Conservation (phyloP, 352 stramenopile species). For the Halophytophthora batemanensis region DNA sequence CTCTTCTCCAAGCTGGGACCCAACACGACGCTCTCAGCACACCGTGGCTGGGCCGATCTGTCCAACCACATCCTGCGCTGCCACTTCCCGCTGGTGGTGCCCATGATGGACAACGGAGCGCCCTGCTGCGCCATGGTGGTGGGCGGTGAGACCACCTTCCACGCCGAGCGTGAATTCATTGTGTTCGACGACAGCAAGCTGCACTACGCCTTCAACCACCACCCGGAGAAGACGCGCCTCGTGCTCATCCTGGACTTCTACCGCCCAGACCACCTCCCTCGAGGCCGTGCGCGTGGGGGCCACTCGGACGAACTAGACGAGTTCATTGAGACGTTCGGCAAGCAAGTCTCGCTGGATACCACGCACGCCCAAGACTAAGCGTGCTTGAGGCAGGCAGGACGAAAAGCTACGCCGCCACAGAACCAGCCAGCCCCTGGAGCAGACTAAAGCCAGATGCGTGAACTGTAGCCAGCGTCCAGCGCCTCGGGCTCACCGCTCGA, state of each 20-base stretch:
- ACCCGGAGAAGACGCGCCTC: constrained; percentile 54
- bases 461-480: too few relatives aligned
- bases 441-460: too few relatives aligned
- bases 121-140: constrained; percentile 79
- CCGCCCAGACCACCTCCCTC: constrained; percentile 72
- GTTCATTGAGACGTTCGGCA: constrained; percentile 85
- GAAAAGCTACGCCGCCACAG: too few relatives aligned
- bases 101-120: constrained; percentile 46
- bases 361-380: constrained; percentile 5
- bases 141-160: constrained; percentile 59
- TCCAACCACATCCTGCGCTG: constrained; percentile 88
- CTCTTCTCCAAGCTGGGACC: constrained; percentile 89
- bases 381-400: too few relatives aligned
- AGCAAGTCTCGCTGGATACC: constrained; percentile 32
- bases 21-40: constrained; percentile 63
- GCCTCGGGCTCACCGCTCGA: too few relatives aligned
- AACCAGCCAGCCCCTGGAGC: too few relatives aligned
- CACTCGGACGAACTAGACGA: constrained; percentile 88
- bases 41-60: constrained; percentile 87
- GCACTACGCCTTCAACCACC: constrained; percentile 85
- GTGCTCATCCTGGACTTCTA: constrained; percentile 90
- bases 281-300: constrained; percentile 71
- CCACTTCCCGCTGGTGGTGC: constrained; percentile 73
- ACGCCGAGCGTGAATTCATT: constrained; percentile 75
- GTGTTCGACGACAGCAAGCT: constrained; percentile 93